Conservation (phyloP, 73 alveolate genomes). For the Paramecium sonneborni region DNA sequence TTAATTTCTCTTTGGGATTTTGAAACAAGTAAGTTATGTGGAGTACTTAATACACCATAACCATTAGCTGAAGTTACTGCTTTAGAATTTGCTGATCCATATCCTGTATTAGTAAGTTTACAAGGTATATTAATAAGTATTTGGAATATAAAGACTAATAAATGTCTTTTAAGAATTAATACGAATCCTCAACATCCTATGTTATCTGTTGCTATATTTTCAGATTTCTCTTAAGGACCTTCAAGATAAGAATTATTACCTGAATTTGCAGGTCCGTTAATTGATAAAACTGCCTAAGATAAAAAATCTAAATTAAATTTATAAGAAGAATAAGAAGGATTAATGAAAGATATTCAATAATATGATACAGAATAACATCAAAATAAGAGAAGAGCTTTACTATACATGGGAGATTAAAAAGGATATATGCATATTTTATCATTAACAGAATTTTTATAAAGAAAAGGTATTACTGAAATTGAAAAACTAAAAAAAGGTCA, state of each 20-base stretch:
- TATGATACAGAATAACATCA: constrained; percentile 18
- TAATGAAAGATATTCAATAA: constrained; percentile 28
- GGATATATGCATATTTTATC: constrained; percentile 84
- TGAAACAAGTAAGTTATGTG: constrained; percentile 94
- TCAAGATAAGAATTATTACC: constrained; percentile 68
- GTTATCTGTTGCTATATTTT: not conserved
- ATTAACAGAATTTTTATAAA: constrained; percentile 59
- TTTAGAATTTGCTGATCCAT: constrained; percentile 87
- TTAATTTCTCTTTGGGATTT: constrained; percentile 94
- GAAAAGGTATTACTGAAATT: constrained; percentile 36
- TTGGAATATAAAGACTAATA: constrained; percentile 73
- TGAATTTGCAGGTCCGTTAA: constrained; percentile 60
- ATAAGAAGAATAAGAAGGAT: constrained; percentile 58
- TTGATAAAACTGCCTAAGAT: constrained; percentile 5
- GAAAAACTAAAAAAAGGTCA: constrained; percentile 65
- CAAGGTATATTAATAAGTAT: constrained; percentile 76
- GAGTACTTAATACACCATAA: constrained; percentile 79
- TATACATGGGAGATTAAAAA: constrained; percentile 83
- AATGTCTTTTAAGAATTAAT: constrained; percentile 37
- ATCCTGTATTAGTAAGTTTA: constrained; percentile 85
- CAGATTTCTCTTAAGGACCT: constrained; percentile 65
- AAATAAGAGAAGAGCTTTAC: constrained; percentile 7
- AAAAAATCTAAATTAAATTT: not conserved
- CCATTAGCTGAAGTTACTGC: constrained; percentile 69
- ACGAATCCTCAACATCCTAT: not conserved